Evolutionary conservation across 163 green algal genomes (phyloP), one percentile per base, ranked within the genome.

Genomic region (Scenedesmus sp.): DNA sequence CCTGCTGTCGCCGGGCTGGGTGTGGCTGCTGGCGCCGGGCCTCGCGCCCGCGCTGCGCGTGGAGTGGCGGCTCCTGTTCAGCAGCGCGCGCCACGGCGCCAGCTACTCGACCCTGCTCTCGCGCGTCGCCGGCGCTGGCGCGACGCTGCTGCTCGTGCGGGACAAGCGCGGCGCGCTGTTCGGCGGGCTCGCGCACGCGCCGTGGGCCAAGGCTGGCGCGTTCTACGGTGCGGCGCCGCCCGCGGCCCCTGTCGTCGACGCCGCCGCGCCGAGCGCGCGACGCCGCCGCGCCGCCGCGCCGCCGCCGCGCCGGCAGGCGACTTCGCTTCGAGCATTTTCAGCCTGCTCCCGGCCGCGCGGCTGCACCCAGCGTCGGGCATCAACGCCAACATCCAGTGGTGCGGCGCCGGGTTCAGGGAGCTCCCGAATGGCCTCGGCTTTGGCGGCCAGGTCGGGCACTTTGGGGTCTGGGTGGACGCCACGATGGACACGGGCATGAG

Each of bases 331-430:
- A 82, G 75, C 28, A 39, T 89, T 1, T 85, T 89, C 51, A 70
- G 57, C 29, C 72, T 89, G 42, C 60, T 80, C 44, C 84, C 84
- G 0, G 31, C 33, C 0, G 28, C 74, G 0, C 45, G 75, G 31
- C 58, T 91, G 20, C 89, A 84, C 67, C 75, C 65, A 5, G 83
- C 88, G 6, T 89, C 60, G 0, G 91, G 89, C 29, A 78, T 88
- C 45, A 95, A 95, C 69, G 45, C 84, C 47, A 93, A 95, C 77
- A 87, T 89, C 15, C 88, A 92, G 85, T 95, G 88, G 84, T 93
- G 89, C 75, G 90, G 89, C 2, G 56, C 87, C 15, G 82, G 82
- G 45, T 95, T 95, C 69, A 86, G 47, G 15, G 66, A 92, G 79
- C 69, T 95, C 66, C 89, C 89, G 4, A 87, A 86, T 34, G 88